Base-by-base conservation (phyloP, 2,329 filamentous ascomycete species). In the Fusarium tupiense region DNA sequence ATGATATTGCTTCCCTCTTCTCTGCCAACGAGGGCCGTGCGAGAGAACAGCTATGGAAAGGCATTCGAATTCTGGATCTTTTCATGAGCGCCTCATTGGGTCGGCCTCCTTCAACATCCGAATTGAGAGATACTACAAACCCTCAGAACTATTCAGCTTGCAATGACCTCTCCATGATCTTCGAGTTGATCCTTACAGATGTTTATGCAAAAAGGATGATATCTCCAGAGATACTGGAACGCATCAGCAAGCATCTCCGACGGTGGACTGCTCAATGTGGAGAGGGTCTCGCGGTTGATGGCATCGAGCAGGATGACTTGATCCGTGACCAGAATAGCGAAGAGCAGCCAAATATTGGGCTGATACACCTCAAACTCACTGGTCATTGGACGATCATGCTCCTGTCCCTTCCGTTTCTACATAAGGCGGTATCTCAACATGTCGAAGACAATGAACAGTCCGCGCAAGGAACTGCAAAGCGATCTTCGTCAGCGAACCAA, bases 371-470 rank as follows among this genome's bases (percentile, higher is more conserved):
- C 14, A 83, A 83, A 40, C 73, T 81, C 29, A 82, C 81, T 0
- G 83, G 82, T 4, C 84, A 84, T 61, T 83, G 81, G 81, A 80
- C 81, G 1, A 80, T 84, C 20, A 83, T 84, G 72, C 72, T 84
- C 2, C 50, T 83, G 1, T 82, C 83, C 0, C 77, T 81, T 10
- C 83, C 82, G 0, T 84, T 83, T 24, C 76, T 84, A 0, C 76
- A 83, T 43, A 80, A 83, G 16, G 73, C 74, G 8, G 76, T 78
- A 8, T 76, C 73, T 33, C 66, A 74, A 3, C 75, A 78, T 7
- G 73, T 78, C 12, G 73, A 77, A 24, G 67, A 73, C 8, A 67
- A 53, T 12, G 69, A 74, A 46, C 12, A 53, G 20, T 59, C 68
- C 10, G 53, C 72, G 38, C 46, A 47, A 17, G 40, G 56, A 67